Conservation (phyloP, 305 asterid genomes). For the Striga hermonthica region DNA sequence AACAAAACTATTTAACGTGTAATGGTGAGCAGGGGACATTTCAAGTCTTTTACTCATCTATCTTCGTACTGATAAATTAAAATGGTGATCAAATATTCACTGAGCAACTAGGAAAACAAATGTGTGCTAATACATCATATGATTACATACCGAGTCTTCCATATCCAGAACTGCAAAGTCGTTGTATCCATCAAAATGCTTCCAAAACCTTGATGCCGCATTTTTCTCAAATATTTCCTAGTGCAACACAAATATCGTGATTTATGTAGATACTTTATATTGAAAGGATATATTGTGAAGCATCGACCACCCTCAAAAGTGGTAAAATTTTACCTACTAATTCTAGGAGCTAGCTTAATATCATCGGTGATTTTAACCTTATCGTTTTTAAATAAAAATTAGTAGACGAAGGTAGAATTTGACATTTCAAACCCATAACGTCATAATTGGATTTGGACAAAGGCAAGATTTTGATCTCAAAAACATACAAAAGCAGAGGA, state of each 20-base stretch:
- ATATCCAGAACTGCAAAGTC: constrained; percentile 42
- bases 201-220: constrained; percentile 80
- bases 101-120: not conserved
- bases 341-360: too few species aligned
- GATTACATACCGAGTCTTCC: constrained; percentile 52
- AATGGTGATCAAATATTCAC: constrained; percentile 10
- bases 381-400: too few species aligned
- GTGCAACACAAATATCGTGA: constrained; percentile 30
- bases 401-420: too few species aligned
- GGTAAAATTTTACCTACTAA: not conserved
- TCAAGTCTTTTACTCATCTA: constrained; percentile 19
- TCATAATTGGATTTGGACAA: too few species aligned
- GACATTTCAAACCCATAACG: too few species aligned
- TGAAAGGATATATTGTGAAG: constrained; percentile 6
- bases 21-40: not conserved
- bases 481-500: too few species aligned
- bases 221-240: constrained; percentile 72
- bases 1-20: not conserved
- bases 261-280: not conserved
- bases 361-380: too few species aligned
- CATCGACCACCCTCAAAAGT: constrained; percentile 13
- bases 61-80: constrained; percentile 11
- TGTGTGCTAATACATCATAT: constrained; percentile 18
- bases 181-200: constrained; percentile 64
- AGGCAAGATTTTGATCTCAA: too few species aligned